phyloP scores from a whole-genome alignment of 2,329 filamentous ascomycete genomes.

The Diaporthe sp. region DNA sequence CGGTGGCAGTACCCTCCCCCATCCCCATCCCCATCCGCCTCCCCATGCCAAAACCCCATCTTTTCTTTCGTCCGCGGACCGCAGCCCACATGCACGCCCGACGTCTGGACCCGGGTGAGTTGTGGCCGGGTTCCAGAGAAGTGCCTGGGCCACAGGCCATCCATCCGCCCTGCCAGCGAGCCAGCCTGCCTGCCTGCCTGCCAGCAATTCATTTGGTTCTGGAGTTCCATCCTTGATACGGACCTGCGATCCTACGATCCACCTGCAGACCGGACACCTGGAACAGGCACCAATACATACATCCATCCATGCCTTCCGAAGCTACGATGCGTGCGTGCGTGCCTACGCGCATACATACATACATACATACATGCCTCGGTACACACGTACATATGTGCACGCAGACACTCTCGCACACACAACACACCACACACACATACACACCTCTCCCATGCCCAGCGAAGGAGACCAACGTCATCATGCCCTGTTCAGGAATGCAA shows the following conservation, averaged over 20 bases:
- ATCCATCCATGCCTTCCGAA: neutral
- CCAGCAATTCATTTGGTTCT: constrained; percentile 15
- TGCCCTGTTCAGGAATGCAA: constrained; percentile 31
- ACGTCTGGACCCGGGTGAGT: constrained; percentile 22
- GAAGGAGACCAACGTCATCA: constrained; percentile 23
- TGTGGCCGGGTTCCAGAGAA: constrained; percentile 12
- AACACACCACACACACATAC: neutral
- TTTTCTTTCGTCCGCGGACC: constrained; percentile 30
- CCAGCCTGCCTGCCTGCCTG: neutral
- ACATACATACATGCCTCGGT: neutral
- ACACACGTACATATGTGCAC: neutral
- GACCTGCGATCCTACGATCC: constrained; percentile 24
- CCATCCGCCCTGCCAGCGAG: neutral
- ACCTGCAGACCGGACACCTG: constrained; percentile 29
- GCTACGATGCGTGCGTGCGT: neutral
- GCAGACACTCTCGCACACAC: neutral
- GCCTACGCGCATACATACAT: neutral
- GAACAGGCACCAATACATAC: constrained; percentile 20
- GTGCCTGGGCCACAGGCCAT: constrained; percentile 25
- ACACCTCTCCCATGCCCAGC: too few species aligned
- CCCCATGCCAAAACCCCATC: constrained; percentile 22
- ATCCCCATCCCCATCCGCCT: constrained; percentile 2
- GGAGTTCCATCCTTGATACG: constrained; percentile 23
- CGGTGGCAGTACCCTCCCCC: constrained; percentile 14
- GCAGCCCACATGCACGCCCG: constrained; percentile 32